Percentiles rank a stretch among this genome's conserved stretches.
Conservation (phyloP, 1,284 basidiomycete genomes). For the Mycosarcoma mackinlayi region DNA sequence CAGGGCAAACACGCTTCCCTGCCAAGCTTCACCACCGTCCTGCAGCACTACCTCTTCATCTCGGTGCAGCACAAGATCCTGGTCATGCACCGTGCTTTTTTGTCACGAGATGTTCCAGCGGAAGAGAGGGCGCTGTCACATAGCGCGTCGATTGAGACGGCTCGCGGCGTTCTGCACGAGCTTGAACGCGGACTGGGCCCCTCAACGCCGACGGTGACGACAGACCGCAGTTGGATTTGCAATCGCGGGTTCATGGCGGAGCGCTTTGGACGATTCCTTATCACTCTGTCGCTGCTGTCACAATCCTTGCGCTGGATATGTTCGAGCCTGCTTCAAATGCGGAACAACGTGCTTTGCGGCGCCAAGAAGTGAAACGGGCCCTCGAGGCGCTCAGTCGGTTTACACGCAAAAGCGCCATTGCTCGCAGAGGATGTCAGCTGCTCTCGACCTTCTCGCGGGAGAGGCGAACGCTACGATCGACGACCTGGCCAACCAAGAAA, state of each 20-base stretch:
- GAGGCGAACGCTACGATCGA: conserved; percentile 34
- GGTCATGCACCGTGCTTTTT: conserved; percentile 52
- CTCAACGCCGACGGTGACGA: conserved; percentile 35
- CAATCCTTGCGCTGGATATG: conserved; percentile 49
- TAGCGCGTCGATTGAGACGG: conserved; percentile 42
- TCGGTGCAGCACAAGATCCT: conserved; percentile 54
- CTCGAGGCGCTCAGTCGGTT: conserved; percentile 35
- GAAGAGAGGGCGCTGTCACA: conserved; percentile 42
- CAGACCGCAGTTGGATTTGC: conserved; percentile 39
- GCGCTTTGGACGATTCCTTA: conserved; percentile 54
- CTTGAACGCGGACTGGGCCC: conserved; percentile 39
- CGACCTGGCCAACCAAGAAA: conserved; percentile 20
- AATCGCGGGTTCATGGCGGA: conserved; percentile 47
- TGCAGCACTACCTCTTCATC: conserved; percentile 52
- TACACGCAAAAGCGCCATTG: conserved; percentile 47
- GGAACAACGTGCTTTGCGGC: conserved; percentile 16
- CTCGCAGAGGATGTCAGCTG: conserved; percentile 44
- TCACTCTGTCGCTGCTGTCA: conserved; percentile 50
- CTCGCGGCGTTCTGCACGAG: conserved; percentile 46
- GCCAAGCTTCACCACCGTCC: conserved; percentile 44
- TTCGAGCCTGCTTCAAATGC: conserved; percentile 29
- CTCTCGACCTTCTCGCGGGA: conserved; percentile 39
- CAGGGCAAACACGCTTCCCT: conserved; percentile 7
- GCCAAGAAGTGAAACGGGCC: conserved; percentile 44
- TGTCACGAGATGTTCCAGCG: conserved; percentile 34